These are phyloP conservation scores for Xylaria sp. DNA, from an alignment of 2,329 filamentous ascomycete species.

Conservation along the genomic window DNA sequence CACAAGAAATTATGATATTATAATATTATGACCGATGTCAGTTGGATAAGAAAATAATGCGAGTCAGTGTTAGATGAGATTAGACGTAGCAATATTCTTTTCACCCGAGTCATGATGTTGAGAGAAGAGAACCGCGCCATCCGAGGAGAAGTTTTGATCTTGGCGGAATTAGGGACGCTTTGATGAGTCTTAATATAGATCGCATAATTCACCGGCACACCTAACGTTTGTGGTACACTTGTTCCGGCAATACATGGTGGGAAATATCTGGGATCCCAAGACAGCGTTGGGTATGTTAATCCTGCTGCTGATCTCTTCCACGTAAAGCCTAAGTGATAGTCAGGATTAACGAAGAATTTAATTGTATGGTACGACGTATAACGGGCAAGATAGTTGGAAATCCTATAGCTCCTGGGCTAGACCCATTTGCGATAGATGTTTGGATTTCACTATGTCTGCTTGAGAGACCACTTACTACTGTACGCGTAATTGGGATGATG, in stretches of 20 bases:
- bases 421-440: neutral
- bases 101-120: neutral
- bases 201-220: neutral
- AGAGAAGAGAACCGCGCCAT: neutral
- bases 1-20: neutral
- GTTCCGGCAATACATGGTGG: neutral
- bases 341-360: neutral
- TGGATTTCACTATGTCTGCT: neutral
- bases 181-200: neutral
- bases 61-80: neutral
- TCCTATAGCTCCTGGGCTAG: neutral
- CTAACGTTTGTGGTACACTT: neutral
- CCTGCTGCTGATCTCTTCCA: slow-evolving; percentile 4
- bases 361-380: neutral
- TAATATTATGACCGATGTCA: neutral
- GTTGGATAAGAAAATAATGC: neutral
- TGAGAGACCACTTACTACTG: neutral
- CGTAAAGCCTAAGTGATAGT: neutral
- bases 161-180: neutral
- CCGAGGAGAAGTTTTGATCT: neutral
- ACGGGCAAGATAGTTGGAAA: neutral
- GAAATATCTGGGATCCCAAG: neutral
- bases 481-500: neutral
- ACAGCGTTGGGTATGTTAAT: neutral
- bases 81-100: neutral